Base-by-base conservation (phyloP, 2,329 filamentous ascomycete genomes). In the Rhexocercosporidium sp. region DNA sequence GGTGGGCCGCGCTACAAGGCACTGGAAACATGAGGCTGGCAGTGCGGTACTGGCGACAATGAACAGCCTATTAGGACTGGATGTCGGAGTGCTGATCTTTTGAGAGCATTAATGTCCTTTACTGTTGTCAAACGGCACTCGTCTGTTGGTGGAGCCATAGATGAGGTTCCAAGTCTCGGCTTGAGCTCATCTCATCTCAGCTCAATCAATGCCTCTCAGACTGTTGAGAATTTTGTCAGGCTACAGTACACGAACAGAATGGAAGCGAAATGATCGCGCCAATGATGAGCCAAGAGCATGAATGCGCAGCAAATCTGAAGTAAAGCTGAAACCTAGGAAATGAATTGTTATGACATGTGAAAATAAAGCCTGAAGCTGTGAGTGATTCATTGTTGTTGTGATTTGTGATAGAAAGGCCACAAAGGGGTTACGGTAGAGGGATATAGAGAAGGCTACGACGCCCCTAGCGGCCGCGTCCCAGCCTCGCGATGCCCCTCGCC, bases 1-100 rank as follows among this genome's bases (percentile, higher is more conserved):
- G 64, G 59, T 59, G 68, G 71, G 70, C 61, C 66, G 68, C 67
- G 62, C 65, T 49, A 47, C 66, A 57, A 34, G 34, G 62, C 62
- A 49, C 47, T 62, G 63, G 69, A 71, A 70, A 72, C 69, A 49
- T 67, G 66, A 66, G 65, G 70, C 67, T 71, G 64, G 27, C 41
- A 68, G 65, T 64, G 67, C 65, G 65, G 63, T 63, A 67, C 65
- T 62, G 41, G 62, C 2, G 51, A 37, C 44, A 44, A 41, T 56
- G 59, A 57, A 31, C 47, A 63, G 37, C 65, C 68, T 69, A 69
- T 67, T 60, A 51, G 61, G 49, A 31, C 18, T 12, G 49, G 31
- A 41, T n/a, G 56, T 59, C 18, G 44, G 60, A 27, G 41, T 49
- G 37, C 20, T 46, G 56, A 63, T 54, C 65, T 29, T n/a, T 66